Base-by-base conservation (phyloP, 2,329 filamentous ascomycete species). In the Stachybotrys chartarum region DNA sequence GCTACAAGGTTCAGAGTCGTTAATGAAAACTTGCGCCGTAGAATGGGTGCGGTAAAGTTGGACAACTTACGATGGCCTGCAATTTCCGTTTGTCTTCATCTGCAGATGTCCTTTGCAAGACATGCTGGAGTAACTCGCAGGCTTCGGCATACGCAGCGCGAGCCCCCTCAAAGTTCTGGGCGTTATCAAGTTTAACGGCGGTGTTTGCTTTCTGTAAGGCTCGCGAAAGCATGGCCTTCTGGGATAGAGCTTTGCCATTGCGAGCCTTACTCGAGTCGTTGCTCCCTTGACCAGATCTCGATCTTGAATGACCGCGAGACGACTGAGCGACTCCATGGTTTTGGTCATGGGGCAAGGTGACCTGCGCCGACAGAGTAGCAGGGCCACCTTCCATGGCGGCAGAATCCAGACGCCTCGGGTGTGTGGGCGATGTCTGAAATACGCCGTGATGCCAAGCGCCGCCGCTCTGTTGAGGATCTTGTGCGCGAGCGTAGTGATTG, bases 221-320 rank as follows among this genome's bases (percentile, higher is more conserved):
- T 63, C 89, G 90, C n/a, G 93, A 96, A 42, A 99, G 80, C 92
- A 97, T 97, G 11, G 87, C 89, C 76, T 97, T 97, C 69, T 97
- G 88, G 1, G 88, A 91, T 14, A 83, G 83, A n/a, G 73, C 73
- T 58, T 78, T 78, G n/a, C 57, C 46, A 16, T 58, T 56, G 10
- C 67, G 65, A 48, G 55, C 55, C 54, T 63, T 72, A 39, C 61
- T 53, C 24, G 58, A 50, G 18, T 74, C 70, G 39, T 57, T 59
- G 54, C 70, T 72, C 12, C 67, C 63, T 3, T 47, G 45, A 7
- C 66, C 67, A 51, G 63, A 69, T 30, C 68, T 66, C 46, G 61
- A 68, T 47, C 67, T 63, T 2, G 68, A 66, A 56, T 70, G 70
- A 16, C 68, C 65, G 8, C 64, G 66, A 51, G 62, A 58, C 51